Evolutionary conservation across 2,329 filamentous ascomycete genomes (phyloP).

Genomic region (Rutstroemia sp.): DNA sequence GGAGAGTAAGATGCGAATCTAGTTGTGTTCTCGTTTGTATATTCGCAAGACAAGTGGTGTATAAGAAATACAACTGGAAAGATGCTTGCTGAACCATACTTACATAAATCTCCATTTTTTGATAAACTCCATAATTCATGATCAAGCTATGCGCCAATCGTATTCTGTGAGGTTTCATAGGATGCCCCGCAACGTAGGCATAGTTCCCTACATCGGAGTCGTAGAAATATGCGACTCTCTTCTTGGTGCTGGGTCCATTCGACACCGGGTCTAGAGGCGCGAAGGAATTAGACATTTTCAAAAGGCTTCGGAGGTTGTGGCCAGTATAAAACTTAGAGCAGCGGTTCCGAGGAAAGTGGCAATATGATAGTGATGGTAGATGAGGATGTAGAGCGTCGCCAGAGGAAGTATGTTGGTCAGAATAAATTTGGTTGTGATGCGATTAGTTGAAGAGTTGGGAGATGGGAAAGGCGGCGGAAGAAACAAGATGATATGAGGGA

Average conservation of each 20-base stretch:
- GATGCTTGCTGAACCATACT: constrained; percentile 33
- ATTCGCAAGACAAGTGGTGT: neutral
- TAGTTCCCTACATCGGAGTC: constrained; percentile 98
- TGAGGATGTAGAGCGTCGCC: too few relatives aligned
- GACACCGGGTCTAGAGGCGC: constrained; percentile 44
- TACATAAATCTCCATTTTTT: constrained; percentile 94
- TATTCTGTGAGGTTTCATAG: constrained; percentile 98
- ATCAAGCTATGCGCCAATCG: constrained; percentile 92
- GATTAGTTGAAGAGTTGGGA: neutral
- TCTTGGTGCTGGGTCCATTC: constrained; percentile 46
- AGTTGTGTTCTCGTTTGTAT: too few relatives aligned
- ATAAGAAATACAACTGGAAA: neutral
- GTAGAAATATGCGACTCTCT: constrained; percentile 97
- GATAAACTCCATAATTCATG: constrained; percentile 91
- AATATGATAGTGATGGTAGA: too few relatives aligned
- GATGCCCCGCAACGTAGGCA: constrained; percentile 92
- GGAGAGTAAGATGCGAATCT: neutral
- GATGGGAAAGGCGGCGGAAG: neutral
- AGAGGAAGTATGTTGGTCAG: neutral
- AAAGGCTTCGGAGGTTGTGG: constrained; percentile 3
- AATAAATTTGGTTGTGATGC: neutral
- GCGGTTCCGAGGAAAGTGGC: neutral
- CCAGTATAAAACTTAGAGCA: neutral
- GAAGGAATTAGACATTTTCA: constrained; percentile 30
- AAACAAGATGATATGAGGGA: neutral